These are phyloP conservation scores for Fraxinus dipetala DNA, from an alignment of 305 asterid genomes.

Conservation along the genomic window DNA sequence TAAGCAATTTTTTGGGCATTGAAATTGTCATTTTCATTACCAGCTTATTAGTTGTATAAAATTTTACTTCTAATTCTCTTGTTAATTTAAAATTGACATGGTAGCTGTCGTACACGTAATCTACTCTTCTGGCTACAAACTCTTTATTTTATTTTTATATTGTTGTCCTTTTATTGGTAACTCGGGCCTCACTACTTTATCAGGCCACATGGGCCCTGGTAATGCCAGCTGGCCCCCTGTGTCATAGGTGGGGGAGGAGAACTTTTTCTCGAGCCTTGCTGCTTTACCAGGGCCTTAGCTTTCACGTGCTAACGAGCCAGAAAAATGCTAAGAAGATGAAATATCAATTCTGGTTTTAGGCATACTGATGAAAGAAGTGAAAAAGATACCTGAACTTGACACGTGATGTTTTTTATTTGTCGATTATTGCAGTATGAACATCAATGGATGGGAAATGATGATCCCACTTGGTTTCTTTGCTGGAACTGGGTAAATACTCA, in stretches of 20 bases:
- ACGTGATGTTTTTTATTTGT: background rate
- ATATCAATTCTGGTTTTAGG: background rate
- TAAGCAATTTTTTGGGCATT: constrained; percentile 14
- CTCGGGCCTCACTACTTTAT: too few relatives aligned
- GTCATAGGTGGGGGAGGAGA: too few relatives aligned
- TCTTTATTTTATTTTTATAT: background rate
- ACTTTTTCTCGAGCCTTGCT: too few relatives aligned
- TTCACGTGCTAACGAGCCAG: too few relatives aligned
- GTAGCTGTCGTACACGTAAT: background rate
- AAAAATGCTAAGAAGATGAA: too few relatives aligned
- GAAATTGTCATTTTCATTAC: background rate
- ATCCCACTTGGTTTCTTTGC: constrained; percentile 81
- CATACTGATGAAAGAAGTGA: too few relatives aligned
- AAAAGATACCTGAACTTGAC: background rate
- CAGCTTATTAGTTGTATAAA: background rate
- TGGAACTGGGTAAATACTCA: constrained; percentile 61
- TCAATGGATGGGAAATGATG: constrained; percentile 82
- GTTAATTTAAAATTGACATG: background rate
- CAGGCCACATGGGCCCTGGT: too few relatives aligned
- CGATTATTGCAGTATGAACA: constrained; percentile 57
- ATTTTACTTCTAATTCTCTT: background rate
- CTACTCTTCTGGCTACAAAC: constrained; percentile 20
- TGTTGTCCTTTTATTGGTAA: background rate
- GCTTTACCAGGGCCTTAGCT: too few relatives aligned
- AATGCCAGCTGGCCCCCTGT: too few relatives aligned